Evolutionary conservation across 2,329 filamentous ascomycete species (phyloP), one percentile per base, ranked within the genome.

Genomic region (Exophiala alcalophila): DNA sequence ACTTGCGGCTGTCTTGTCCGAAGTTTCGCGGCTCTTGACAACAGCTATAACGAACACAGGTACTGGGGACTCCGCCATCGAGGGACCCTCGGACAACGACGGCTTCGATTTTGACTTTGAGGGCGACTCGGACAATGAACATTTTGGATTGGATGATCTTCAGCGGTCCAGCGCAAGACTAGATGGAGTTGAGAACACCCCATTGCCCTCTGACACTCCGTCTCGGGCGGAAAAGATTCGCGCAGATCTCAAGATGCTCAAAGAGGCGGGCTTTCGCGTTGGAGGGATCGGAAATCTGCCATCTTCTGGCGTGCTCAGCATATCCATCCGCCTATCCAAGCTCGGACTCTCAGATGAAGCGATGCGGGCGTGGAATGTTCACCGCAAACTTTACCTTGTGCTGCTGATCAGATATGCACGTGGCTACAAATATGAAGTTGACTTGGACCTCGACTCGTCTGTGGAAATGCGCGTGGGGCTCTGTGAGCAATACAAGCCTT

Each of bases 301-400:
- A 1, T 35, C 31, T 8, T 65, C 66, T 8, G 72, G 67, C 45
- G 76, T 76, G 47, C 62, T 92, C 12, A 80, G 79, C 4, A 63
- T 92, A 2, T 87, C 88, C 0, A 76, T 85, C 20, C 80, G 79
- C 3, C 76, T 86, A 20, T 69, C 74, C 3, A 84, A 84, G 54
- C 74, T 95, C 1, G 80, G 77, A 0, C 77, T 95, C 9, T 83
- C 86, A 0, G 74, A 83, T 25, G 85, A 90, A 57, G 81, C 80
- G 0, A 76, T 87, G 63, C 74, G 83, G 57, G 85, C 88, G 1
- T 95, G 89, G 89, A 75, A 83, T 47, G 61, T 95, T 8, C 65
- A 76, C 10, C 65, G 71, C 0, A 64, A 71, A 0, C 82, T 89
- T 23, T 90, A 91, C 57, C 62, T 94, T 26, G 76, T 91, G 4